phyloP scores from a whole-genome alignment of 768 basidiomycete genomes.

The Boletus rufocinnamomeus region DNA sequence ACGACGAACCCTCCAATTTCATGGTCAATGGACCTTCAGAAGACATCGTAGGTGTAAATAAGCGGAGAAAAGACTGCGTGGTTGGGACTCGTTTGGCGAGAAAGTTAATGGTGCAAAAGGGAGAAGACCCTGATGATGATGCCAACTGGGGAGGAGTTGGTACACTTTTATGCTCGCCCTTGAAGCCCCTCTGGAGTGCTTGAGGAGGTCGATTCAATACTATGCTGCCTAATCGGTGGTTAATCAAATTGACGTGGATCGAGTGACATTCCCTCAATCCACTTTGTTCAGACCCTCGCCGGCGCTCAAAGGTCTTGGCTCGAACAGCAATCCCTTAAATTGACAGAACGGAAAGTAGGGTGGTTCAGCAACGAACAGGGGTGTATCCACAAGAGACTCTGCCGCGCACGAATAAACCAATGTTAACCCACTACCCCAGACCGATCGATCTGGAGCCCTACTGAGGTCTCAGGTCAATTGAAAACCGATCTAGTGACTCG shows the following conservation, averaged over 20 bases:
- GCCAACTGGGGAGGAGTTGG: too few species aligned
- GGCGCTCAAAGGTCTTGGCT: not conserved
- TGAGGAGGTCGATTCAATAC: constrained; percentile 8
- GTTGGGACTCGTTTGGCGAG: not conserved
- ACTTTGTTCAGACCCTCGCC: not conserved
- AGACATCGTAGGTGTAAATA: constrained; percentile 16
- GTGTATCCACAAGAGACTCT: constrained; percentile 18
- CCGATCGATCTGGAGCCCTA: not conserved
- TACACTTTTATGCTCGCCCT: constrained; percentile 13
- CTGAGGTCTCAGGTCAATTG: not conserved
- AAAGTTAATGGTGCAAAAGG: not conserved
- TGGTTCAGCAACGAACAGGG: constrained; percentile 3
- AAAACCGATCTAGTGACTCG: constrained; percentile 1
- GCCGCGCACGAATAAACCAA: constrained; percentile 12
- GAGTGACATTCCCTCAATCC: constrained; percentile 17
- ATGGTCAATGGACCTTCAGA: constrained; percentile 14
- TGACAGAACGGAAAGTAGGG: constrained; percentile 1
- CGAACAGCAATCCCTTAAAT: constrained; percentile 11
- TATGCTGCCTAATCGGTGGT: constrained; percentile 5
- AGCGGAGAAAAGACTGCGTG: constrained; percentile 5
- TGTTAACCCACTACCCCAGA: constrained; percentile 10
- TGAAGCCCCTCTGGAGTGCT: constrained; percentile 17
- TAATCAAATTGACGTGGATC: constrained; percentile 9
- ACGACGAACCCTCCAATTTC: constrained; percentile 33
- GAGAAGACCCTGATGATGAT: not conserved